phyloP scores from a whole-genome alignment of 129 eudicot genomes.

The Gnaphalium uliginosum region DNA sequence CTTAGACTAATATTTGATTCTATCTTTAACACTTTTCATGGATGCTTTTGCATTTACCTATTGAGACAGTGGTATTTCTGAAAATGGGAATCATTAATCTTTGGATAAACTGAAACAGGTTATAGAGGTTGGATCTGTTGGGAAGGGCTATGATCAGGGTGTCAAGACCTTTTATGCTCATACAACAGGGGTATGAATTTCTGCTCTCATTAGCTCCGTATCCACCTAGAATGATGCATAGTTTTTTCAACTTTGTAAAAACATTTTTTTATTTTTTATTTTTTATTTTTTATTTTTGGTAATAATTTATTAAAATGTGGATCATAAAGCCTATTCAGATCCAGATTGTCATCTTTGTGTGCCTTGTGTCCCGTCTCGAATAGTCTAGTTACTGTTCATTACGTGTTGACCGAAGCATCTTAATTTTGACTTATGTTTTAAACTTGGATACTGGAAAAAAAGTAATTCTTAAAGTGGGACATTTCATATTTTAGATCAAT shows the following conservation, averaged over 20 bases:
- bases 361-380: neutral
- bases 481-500: neutral
- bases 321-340: constrained; percentile 4
- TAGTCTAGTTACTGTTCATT: neutral
- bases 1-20: too few species aligned
- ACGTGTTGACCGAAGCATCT: neutral
- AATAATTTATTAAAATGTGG: constrained; percentile 15
- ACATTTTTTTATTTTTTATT: neutral
- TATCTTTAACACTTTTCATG: too few species aligned
- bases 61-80: constrained; percentile 7
- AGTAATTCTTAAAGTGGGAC: neutral
- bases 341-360: constrained; percentile 1
- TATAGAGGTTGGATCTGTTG: constrained; percentile 94
- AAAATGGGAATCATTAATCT: constrained; percentile 8
- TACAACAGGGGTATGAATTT: constrained; percentile 63
- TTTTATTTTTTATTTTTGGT: neutral
- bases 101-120: constrained; percentile 54
- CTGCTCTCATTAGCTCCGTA: constrained; percentile 11
- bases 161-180: constrained; percentile 73
- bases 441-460: neutral
- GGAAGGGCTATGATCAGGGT: constrained; percentile 66
- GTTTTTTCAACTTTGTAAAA: constrained; percentile 6
- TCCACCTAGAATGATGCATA: constrained; percentile 1
- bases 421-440: neutral
- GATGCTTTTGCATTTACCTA: constrained; percentile 1